Percentiles rank a stretch among this genome's conserved stretches.
phyloP scores from a whole-genome alignment of 495 filamentous ascomycete genomes.

The Usnea hakonensis region DNA sequence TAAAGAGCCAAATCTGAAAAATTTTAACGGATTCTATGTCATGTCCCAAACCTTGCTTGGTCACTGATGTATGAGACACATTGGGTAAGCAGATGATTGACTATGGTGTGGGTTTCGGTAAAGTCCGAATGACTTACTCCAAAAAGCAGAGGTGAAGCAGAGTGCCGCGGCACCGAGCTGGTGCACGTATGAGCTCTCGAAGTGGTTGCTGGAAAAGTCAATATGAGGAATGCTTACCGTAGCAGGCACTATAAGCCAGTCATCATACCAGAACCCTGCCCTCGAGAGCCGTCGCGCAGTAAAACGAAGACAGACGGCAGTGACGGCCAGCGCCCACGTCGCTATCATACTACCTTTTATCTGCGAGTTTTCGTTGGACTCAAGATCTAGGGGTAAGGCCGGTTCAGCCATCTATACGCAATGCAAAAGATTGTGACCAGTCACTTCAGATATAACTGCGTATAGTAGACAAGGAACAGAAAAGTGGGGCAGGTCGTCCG shows the following conservation, averaged over 20 bases:
- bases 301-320: constrained; percentile 20
- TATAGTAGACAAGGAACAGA: background rate
- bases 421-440: no score
- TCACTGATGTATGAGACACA: background rate
- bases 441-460: no score
- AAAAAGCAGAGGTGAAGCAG: background rate
- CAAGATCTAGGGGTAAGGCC: no score
- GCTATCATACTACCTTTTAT: background rate
- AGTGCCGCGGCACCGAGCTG: constrained; percentile 4
- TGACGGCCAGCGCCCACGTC: background rate
- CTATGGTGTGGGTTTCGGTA: background rate
- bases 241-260: constrained; percentile 32
- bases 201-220: background rate
- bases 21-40: background rate
- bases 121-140: background rate
- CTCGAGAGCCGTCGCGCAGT: constrained; percentile 24
- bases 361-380: no score
- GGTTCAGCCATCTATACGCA: no score
- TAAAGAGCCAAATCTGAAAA: background rate
- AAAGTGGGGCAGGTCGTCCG: background rate
- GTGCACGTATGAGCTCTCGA: background rate
- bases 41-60: background rate
- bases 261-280: constrained; percentile 26
- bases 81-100: background rate
- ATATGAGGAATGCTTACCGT: constrained; percentile 15